These are phyloP conservation scores for Rhizopogon vinicolor DNA, from an alignment of 768 basidiomycete genomes.

Conservation along the genomic window DNA sequence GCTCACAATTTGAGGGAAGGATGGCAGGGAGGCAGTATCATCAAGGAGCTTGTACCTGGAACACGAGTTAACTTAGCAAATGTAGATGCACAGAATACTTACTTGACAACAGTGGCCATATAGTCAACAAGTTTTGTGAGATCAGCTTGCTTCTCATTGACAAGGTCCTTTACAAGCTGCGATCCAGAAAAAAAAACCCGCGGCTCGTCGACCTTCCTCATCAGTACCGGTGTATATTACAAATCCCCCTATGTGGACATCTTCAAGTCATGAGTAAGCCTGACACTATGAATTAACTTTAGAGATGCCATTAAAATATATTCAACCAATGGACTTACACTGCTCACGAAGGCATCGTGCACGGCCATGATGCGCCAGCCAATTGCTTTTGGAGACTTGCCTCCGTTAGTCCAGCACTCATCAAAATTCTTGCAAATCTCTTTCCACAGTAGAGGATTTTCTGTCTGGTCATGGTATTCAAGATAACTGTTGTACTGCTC, in stretches of 20 bases:
- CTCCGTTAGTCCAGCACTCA: neutral
- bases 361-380: neutral
- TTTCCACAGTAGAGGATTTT: neutral
- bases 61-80: neutral
- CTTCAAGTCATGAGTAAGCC: too few relatives aligned
- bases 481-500: neutral
- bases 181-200: neutral
- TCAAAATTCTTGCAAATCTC: neutral
- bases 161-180: neutral
- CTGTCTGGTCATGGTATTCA: neutral
- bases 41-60: slow-evolving; percentile 23
- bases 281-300: too few relatives aligned
- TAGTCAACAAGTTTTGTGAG: neutral
- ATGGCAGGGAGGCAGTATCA: slow-evolving; percentile 14
- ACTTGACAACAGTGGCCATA: neutral
- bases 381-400: neutral
- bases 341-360: neutral
- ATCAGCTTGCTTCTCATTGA: neutral
- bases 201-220: neutral
- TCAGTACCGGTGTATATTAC: too few relatives aligned
- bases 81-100: neutral
- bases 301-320: neutral
- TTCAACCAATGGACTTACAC: neutral
- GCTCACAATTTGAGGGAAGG: neutral
- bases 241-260: too few relatives aligned